phyloP scores from a whole-genome alignment of 2,329 filamentous ascomycete genomes.

The Nemania serpens region DNA sequence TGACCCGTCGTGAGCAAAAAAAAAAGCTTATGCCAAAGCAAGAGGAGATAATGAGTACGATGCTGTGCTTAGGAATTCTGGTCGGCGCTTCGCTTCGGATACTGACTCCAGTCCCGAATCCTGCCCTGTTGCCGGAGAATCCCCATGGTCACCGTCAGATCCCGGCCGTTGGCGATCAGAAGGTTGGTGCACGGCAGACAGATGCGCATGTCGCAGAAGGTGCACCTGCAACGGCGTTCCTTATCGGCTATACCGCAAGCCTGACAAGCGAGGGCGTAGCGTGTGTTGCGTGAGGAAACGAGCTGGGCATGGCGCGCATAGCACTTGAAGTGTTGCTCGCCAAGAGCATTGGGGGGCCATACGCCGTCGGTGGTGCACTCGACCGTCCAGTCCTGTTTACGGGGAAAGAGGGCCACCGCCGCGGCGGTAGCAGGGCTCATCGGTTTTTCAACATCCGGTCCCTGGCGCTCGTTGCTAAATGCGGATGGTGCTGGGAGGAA shows the following conservation, averaged over 20 bases:
- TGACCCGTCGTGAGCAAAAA: not conserved
- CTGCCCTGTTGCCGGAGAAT: conserved; percentile 35
- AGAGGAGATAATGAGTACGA: not conserved
- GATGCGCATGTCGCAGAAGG: conserved; percentile 57
- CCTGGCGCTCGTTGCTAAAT: conserved; percentile 30
- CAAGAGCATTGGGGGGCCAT: conserved; percentile 48
- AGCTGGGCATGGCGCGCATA: conserved; percentile 54
- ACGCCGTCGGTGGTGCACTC: conserved; percentile 27
- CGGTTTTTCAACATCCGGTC: not conserved
- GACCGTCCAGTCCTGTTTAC: conserved; percentile 7
- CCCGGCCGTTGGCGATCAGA: conserved; percentile 48
- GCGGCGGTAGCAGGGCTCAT: conserved; percentile 19
- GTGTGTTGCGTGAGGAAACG: conserved; percentile 52
- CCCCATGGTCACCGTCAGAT: conserved; percentile 50
- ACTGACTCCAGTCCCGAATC: conserved; percentile 17
- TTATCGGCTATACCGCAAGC: conserved; percentile 54
- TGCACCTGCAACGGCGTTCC: conserved; percentile 53
- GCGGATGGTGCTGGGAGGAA: not conserved
- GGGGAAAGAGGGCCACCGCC: conserved; percentile 34
- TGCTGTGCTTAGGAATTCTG: not conserved
- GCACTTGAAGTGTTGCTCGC: conserved; percentile 50
- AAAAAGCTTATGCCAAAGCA: not conserved
- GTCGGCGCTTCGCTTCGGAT: conserved; percentile 7
- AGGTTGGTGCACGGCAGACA: conserved; percentile 53
- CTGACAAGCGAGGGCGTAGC: conserved; percentile 59